Evolutionary conservation across 2,329 filamentous ascomycete species (phyloP).

Genomic region (Fusarium irregulare): DNA sequence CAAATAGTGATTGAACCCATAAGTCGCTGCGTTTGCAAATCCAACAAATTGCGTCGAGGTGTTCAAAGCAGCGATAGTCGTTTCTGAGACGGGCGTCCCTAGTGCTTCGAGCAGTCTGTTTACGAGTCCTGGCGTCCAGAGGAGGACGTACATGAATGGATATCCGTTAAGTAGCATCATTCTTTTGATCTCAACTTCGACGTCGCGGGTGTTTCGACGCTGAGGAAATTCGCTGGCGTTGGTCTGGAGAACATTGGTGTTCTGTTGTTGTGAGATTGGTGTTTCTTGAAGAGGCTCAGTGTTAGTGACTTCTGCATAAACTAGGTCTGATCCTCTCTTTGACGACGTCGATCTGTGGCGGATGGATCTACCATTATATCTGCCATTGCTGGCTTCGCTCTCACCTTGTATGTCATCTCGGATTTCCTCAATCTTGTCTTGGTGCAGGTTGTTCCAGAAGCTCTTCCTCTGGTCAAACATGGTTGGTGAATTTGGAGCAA

Average conservation of each 20-base stretch:
- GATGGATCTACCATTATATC: background rate
- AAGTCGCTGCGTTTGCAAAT: constrained; percentile 39
- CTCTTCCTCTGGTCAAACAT: constrained; percentile 9
- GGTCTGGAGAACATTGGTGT: constrained; percentile 25
- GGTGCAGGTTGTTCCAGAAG: background rate
- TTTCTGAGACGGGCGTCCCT: constrained; percentile 20
- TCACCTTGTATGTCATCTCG: constrained; percentile 14
- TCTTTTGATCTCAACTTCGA: constrained; percentile 39
- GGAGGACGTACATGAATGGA: constrained; percentile 41
- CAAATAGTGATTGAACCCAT: constrained; percentile 43
- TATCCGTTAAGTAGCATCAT: constrained; percentile 44
- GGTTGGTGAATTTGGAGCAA: background rate
- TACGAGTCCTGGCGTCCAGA: constrained; percentile 40
- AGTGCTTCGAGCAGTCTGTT: constrained; percentile 41
- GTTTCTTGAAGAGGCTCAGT: constrained; percentile 6
- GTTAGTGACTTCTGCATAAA: constrained; percentile 22
- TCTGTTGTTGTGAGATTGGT: background rate
- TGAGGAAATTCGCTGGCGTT: constrained; percentile 43
- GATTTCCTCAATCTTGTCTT: constrained; percentile 13
- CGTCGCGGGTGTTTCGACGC: constrained; percentile 23
- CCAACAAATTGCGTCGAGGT: constrained; percentile 40
- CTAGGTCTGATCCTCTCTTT: background rate
- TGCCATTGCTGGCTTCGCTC: background rate
- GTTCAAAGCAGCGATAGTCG: constrained; percentile 29
- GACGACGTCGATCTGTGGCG: background rate